Evolutionary conservation across 805 yeast species (phyloP), one percentile per base, ranked within the genome.

Genomic region (Yarrowia divulgata): DNA sequence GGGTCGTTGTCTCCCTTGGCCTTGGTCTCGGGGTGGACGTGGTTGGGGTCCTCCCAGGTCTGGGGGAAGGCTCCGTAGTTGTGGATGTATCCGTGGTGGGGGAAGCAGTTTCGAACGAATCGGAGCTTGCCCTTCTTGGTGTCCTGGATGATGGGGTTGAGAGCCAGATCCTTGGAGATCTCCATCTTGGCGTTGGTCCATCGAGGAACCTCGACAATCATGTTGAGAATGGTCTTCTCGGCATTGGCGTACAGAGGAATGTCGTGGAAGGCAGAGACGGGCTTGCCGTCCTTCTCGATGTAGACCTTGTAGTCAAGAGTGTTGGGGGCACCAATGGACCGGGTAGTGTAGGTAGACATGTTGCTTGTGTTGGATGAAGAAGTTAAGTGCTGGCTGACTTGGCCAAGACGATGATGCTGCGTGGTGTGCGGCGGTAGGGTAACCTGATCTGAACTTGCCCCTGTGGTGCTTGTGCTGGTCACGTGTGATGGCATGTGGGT

Each of bases 41-140:
- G 81, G 70, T 88, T 85, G 19, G 97, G 96, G 77, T 95, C 97
- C 80, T 94, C 99, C 98, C 98, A 94, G 6, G 98, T 94, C 93
- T 94, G 98, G 73, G 98, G 98, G 87, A 94, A 90, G 63, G 98
- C 98, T 80, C 98, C 99, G 80, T 94, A 94, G 85, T 95, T 95
- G 84, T 93, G 97, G 75, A 94, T 94, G 85, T 95, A 94, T 75
- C 99, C 99, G 80, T 95, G 97, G 85, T 91, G 97, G 68, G 99
- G 99, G 91, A 94, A 94, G 81, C 97, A 88, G 87, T 95, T 95
- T 84, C 97, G 89, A 71, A 95, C 98, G 75, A 89, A 95, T 83
- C 98, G 88, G 77, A 93, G 87, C 81, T 92, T 90, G 74, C 98
- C 98, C 85, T 95, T 94, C 85, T 95, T 95, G 78, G 96, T 91